phyloP scores from a whole-genome alignment of 495 filamentous ascomycete species.

The Hypoxylon subgilvum region DNA sequence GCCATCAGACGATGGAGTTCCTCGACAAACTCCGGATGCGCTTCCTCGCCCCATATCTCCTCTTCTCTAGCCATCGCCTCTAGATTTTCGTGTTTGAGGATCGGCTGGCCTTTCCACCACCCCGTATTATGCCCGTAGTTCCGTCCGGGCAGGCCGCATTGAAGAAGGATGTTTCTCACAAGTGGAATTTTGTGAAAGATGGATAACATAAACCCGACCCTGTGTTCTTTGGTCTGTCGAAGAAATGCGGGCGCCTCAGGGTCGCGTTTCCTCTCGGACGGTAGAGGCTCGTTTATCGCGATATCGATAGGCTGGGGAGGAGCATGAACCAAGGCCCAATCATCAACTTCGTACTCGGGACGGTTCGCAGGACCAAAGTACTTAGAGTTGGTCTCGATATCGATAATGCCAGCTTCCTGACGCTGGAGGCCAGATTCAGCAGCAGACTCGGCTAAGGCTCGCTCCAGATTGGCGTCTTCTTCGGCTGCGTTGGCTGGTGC shows the following conservation, averaged over 20 bases:
- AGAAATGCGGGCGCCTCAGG: slow-evolving; percentile 72
- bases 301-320: slow-evolving; percentile 47
- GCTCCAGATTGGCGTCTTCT: slow-evolving; percentile 64
- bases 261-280: slow-evolving; percentile 63
- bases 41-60: slow-evolving; percentile 54
- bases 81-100: slow-evolving; percentile 64
- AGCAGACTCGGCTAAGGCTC: slow-evolving; percentile 47
- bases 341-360: slow-evolving; percentile 69
- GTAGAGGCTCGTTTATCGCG: slow-evolving; percentile 34
- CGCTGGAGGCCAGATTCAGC: slow-evolving; percentile 44
- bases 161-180: slow-evolving; percentile 74
- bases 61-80: slow-evolving; percentile 54
- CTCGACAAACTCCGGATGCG: slow-evolving; percentile 47
- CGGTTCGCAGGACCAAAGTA: slow-evolving; percentile 77
- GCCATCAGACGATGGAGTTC: slow-evolving; percentile 83
- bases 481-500: slow-evolving; percentile 52
- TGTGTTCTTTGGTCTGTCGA: slow-evolving; percentile 62
- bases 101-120: slow-evolving; percentile 83
- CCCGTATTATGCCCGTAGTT: slow-evolving; percentile 73
- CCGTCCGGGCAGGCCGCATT: slow-evolving; percentile 52
- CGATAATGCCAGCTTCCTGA: slow-evolving; percentile 54
- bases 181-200: slow-evolving; percentile 87
- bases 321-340: slow-evolving; percentile 90
- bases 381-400: slow-evolving; percentile 38
- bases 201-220: slow-evolving; percentile 72